Conservation (phyloP, 2,329 filamentous ascomycete species). For the Fusarium algeriense region DNA sequence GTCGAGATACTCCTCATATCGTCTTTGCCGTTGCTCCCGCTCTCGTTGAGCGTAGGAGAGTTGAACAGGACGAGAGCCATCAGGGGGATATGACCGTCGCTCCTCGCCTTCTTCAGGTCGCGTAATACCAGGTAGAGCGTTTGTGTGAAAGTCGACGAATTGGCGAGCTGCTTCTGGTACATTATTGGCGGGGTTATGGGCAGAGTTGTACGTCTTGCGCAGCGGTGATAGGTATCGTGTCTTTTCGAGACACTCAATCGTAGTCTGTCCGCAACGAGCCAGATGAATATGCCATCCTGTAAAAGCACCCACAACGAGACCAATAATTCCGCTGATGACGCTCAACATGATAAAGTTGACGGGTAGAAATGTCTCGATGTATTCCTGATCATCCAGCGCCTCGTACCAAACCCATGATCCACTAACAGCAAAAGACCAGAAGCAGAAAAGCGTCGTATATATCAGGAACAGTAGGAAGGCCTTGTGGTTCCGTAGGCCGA, state of each 20-base stretch:
- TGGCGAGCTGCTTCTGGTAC: constrained; percentile 73
- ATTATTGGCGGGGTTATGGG: constrained; percentile 65
- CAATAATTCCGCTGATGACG: constrained; percentile 91
- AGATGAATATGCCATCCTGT: constrained; percentile 92
- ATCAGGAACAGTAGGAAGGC: constrained; percentile 91
- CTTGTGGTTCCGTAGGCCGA: constrained; percentile 95
- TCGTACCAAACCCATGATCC: constrained; percentile 88
- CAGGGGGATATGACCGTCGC: constrained; percentile 48
- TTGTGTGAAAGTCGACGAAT: constrained; percentile 83
- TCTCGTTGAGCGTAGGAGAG: constrained; percentile 68
- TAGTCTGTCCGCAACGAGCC: constrained; percentile 84
- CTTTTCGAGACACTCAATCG: constrained; percentile 96
- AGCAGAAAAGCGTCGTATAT: constrained; percentile 89
- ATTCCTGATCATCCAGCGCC: constrained; percentile 77
- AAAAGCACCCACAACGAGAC: constrained; percentile 88
- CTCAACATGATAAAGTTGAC: constrained; percentile 91
- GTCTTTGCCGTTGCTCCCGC: constrained; percentile 64
- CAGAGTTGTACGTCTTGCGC: constrained; percentile 74
- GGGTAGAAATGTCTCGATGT: constrained; percentile 82
- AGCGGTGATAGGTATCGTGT: constrained; percentile 91
- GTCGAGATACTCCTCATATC: constrained; percentile 82
- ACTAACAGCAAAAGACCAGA: constrained; percentile 82
- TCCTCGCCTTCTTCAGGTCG: constrained; percentile 85
- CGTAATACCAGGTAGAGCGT: constrained; percentile 82
- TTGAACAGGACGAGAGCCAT: constrained; percentile 57